Evolutionary conservation across 2,329 filamentous ascomycete species (phyloP).

Genomic region (Delphinella strobiligena): DNA sequence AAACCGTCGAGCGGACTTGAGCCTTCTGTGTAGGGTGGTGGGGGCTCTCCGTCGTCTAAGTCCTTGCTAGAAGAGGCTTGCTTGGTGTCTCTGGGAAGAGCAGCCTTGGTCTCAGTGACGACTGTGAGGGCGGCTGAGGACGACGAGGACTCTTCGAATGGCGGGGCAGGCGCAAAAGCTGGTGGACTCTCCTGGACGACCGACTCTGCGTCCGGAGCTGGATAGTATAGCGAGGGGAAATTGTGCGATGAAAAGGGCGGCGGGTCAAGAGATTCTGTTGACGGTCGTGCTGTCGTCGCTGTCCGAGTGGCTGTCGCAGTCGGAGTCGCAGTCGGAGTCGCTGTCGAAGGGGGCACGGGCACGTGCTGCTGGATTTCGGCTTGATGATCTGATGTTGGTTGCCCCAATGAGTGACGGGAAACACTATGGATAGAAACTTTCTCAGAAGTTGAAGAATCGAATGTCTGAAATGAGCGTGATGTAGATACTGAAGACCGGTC

Average conservation of each 20-base stretch:
- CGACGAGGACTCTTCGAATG: conserved; percentile 33
- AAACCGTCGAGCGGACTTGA: conserved; percentile 86
- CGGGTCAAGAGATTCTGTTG: conserved; percentile 42
- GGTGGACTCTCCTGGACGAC: conserved; percentile 28
- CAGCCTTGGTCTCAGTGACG: conserved; percentile 69
- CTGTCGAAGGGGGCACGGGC: too few relatives aligned
- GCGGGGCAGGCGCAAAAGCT: too few relatives aligned
- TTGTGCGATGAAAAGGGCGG: conserved; percentile 55
- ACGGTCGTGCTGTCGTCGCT: conserved; percentile 27
- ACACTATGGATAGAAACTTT: not conserved
- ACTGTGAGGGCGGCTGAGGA: conserved; percentile 22
- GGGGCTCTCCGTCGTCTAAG: conserved; percentile 74
- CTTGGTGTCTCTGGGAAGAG: conserved; percentile 72
- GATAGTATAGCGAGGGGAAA: conserved; percentile 49
- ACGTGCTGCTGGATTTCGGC: too few relatives aligned
- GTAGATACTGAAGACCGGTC: conserved; percentile 11
- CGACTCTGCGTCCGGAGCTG: conserved; percentile 33
- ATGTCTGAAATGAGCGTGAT: conserved; percentile 10
- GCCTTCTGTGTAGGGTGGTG: conserved; percentile 91
- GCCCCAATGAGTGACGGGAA: not conserved
- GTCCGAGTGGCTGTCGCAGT: not conserved
- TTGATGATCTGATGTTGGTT: too few relatives aligned
- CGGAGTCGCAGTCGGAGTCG: conserved; percentile 2
- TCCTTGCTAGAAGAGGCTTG: conserved; percentile 60
- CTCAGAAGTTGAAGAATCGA: not conserved